Base-by-base conservation (phyloP, 495 filamentous ascomycete species). In the Lindgomyces ingoldianus region DNA sequence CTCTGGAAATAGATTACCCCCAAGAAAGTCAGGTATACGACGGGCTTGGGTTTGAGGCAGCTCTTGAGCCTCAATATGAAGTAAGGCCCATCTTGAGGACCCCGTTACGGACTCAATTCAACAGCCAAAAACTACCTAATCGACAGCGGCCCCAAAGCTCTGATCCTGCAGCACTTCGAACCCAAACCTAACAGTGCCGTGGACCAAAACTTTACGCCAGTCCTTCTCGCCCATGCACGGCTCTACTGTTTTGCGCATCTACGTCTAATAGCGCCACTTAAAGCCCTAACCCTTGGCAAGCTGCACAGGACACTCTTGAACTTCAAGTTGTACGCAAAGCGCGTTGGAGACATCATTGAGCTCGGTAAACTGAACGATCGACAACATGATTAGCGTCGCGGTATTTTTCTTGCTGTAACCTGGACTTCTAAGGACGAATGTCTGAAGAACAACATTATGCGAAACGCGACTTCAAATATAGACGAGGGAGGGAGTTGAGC, bases 181-280 rank as follows among this genome's bases (percentile, higher is more conserved):
- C 62, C 62, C n/a, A 42, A 53, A 52, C 18, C 47, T 9, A 67
- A 67, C 27, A 61, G 44, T 39, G 41, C 54, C 19, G 24, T 47
- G 8, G 27, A 53, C 58, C 56, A 72, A 58, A 52, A 58, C 49
- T 74, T 69, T 51, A 70, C 60, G 14, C 53, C 66, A 25, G 65
- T 71, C 14, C 46, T 74, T 48, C 70, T 70, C 29, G 67, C 57
- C 19, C 73, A 74, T 39, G 72, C 72, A n/a, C 61, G 68, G 8
- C 68, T 75, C 9, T 75, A 73, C 47, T 21, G 53, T 39, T 59
- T 75, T 19, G 70, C 64, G 6, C 39, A 63, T 36, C 0, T 45
- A n/a, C 49, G 48, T 36, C 52, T 68, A 2, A 60, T 75, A 21
- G 57, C 53, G 30, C 33, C 60, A 18, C 58, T 74, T 14, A 70